Evolutionary conservation across 768 basidiomycete genomes (phyloP).

Genomic region (Pisolithus albus): DNA sequence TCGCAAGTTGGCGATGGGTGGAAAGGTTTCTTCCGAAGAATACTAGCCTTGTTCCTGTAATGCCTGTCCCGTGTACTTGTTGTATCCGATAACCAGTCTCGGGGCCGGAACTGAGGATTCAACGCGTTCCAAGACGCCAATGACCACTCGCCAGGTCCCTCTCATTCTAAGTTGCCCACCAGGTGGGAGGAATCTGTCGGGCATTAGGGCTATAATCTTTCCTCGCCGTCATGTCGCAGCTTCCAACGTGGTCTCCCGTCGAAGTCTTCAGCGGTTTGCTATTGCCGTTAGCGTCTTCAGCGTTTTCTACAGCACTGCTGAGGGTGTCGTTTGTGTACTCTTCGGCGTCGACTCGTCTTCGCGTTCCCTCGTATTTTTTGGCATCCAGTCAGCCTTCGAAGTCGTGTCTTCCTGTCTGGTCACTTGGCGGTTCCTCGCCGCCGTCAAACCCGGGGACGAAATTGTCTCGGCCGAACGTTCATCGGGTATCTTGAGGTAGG

Average conservation of each 20-base stretch:
- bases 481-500: constrained; percentile 11
- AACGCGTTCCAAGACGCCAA: too few species aligned
- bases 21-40: too few species aligned
- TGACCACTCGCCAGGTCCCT: too few species aligned
- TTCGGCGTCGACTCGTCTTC: constrained; percentile 41
- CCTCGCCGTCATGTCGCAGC: background rate
- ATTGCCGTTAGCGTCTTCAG: constrained; percentile 33
- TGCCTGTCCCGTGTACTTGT: too few species aligned
- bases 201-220: background rate
- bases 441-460: constrained; percentile 30
- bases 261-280: constrained; percentile 31
- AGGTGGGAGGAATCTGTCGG: too few species aligned
- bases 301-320: constrained; percentile 31
- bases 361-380: constrained; percentile 41
- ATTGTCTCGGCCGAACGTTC: constrained; percentile 2
- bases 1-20: too few species aligned
- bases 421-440: constrained; percentile 37
- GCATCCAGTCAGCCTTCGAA: constrained; percentile 42
- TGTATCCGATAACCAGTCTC: too few species aligned
- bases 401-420: constrained; percentile 39
- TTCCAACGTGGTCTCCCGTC: constrained; percentile 20
- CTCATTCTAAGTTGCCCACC: too few species aligned
- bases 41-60: too few species aligned
- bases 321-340: constrained; percentile 38
- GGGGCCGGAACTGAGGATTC: too few species aligned